Evolutionary conservation across 2,329 filamentous ascomycete genomes (phyloP).

Genomic region (Aspergillus novofumigatus): DNA sequence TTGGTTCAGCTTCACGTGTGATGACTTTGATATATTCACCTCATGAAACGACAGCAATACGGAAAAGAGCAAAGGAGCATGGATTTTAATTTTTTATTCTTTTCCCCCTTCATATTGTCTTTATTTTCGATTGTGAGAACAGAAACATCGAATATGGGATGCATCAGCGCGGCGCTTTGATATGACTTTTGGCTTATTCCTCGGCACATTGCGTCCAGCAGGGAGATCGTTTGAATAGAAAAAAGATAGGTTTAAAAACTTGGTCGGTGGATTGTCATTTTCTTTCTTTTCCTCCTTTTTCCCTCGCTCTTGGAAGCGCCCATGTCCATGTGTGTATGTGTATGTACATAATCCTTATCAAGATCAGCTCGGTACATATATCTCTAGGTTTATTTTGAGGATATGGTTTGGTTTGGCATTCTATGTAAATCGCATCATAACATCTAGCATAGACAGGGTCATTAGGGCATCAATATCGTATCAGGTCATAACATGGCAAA

Average conservation of each 20-base stretch:
- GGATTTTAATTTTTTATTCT: background rate
- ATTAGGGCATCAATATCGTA: background rate
- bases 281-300: background rate
- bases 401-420: background rate
- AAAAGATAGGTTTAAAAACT: background rate
- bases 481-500: background rate
- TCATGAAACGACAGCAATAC: constrained; percentile 11
- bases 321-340: constrained; percentile 9
- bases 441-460: background rate
- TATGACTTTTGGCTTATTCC: background rate
- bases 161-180: constrained; percentile 15
- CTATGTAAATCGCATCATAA: background rate
- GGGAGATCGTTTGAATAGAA: constrained; percentile 7
- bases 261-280: background rate
- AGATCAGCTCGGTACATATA: background rate
- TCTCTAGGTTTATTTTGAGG: background rate
- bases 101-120: background rate
- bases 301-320: background rate
- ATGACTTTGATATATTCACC: constrained; percentile 10
- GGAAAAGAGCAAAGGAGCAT: constrained; percentile 7
- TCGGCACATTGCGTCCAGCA: constrained; percentile 2
- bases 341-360: constrained; percentile 10
- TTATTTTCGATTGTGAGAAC: background rate
- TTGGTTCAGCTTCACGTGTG: constrained; percentile 7
- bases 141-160: constrained; percentile 8